Evolutionary conservation across 2,329 filamentous ascomycete genomes (phyloP), one percentile per base, ranked within the genome.

Genomic region (Ophiostoma sp.): DNA sequence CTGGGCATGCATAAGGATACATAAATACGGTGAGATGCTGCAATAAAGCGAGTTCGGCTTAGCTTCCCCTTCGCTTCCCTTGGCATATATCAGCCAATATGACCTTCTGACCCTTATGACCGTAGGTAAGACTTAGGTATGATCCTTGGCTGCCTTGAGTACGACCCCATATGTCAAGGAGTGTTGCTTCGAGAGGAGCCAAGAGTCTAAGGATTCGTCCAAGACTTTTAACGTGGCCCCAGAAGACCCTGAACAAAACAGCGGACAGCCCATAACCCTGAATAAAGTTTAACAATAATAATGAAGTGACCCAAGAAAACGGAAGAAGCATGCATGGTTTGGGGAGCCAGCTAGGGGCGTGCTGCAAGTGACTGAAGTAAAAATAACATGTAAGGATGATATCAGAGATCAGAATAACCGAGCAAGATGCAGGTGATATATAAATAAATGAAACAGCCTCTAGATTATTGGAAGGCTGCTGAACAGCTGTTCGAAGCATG

Each of bases 191-290:
- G 27, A 38, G 49, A 52, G 18, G 49, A 52, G 49, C 49, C 55
- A 60, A 60, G 55, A 60, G 55, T 6, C 55, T 7, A 60, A 55
- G 49, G 49, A 55, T 55, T n/a, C 49, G 3, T 55, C 49, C 49
- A 55, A 55, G 18, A 55, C 49, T 27, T 55, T 36, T 8, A 9
- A 55, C 49, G 11, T 11, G 49, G 12, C 49, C 49, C 49, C 27
- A 55, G 2, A 44, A 8, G 5, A 27, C 49, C 49, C 49, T 55
- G 55, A 60, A 18, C 12, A 49, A 49, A 5, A 18, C 52, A 58
- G 27, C 8, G 9, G n/a, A 60, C 27, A 60, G n/a, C 55, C 49
- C 49, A 11, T 27, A 5, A 47, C 14, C 18, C 18, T 8, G 16
- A 18, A 52, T 9, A 55, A 4, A 55, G 2, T 8, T 27, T 27